Evolutionary conservation across 1,139 yeast species (phyloP).

Genomic region (Hyphopichia buzzinii): DNA sequence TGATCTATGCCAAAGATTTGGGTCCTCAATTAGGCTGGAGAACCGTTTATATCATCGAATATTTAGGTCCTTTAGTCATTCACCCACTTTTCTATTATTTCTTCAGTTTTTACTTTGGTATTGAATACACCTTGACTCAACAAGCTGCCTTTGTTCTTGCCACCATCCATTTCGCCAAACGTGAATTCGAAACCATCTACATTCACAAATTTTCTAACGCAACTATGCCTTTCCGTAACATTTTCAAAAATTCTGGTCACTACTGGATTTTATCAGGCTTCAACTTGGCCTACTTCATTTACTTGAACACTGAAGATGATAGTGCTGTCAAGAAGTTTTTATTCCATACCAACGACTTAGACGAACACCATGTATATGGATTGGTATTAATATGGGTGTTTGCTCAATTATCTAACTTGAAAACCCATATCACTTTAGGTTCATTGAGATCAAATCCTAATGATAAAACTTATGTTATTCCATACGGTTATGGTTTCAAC

Average conservation of each 20-base stretch:
- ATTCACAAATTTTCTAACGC: slow-evolving; percentile 83
- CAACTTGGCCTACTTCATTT: slow-evolving; percentile 64
- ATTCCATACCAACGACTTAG: slow-evolving; percentile 33
- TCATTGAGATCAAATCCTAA: slow-evolving; percentile 47
- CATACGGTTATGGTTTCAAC: slow-evolving; percentile 46
- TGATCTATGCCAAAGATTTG: slow-evolving; percentile 69
- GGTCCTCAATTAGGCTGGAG: slow-evolving; percentile 95
- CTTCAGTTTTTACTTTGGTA: slow-evolving; percentile 8
- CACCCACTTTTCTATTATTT: slow-evolving; percentile 66
- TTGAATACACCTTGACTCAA: slow-evolving; percentile 51
- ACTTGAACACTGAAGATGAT: slow-evolving; percentile 21
- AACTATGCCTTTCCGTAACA: slow-evolving; percentile 87
- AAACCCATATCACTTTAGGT: slow-evolving; percentile 63
- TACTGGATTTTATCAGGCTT: slow-evolving; percentile 90
- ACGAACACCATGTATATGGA: slow-evolving; percentile 21
- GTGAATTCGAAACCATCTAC: slow-evolving; percentile 82
- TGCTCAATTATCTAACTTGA: slow-evolving; percentile 70
- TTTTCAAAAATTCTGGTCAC: slow-evolving; percentile 86
- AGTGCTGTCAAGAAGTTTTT: slow-evolving; percentile 15
- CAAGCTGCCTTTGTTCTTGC: slow-evolving; percentile 51
- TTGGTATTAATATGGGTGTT: slow-evolving; percentile 54
- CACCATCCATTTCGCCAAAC: slow-evolving; percentile 74
- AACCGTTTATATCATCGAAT: slow-evolving; percentile 82
- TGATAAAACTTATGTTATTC: slow-evolving; percentile 33
- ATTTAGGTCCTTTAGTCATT: slow-evolving; percentile 81